Evolutionary conservation across 2,329 filamentous ascomycete genomes (phyloP).

Genomic region (Trichothecium sympodiale): DNA sequence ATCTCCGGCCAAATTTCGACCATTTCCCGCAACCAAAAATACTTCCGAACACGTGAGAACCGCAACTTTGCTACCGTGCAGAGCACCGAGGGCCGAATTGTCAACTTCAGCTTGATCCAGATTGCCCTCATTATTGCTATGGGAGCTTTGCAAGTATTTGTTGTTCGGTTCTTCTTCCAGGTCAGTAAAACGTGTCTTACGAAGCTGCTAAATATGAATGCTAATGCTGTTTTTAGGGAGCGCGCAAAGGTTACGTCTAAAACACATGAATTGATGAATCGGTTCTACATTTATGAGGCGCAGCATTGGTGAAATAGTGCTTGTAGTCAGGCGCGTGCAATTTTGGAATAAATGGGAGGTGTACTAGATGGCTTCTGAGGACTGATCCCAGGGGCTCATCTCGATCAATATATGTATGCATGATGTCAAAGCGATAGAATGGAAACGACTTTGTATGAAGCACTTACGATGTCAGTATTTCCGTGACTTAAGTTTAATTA

Average conservation of each 20-base stretch:
- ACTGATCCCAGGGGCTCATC: too few species aligned
- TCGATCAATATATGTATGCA: too few species aligned
- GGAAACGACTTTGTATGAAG: too few species aligned
- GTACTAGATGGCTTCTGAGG: constrained; percentile 14
- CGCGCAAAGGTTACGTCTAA: constrained; percentile 60
- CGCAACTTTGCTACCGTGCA: constrained; percentile 96
- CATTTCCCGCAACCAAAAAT: constrained; percentile 95
- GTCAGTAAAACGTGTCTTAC: constrained; percentile 26
- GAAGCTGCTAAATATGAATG: not conserved
- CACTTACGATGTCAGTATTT: too few species aligned
- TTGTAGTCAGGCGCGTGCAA: constrained; percentile 1
- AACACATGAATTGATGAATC: constrained; percentile 10
- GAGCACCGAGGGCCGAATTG: constrained; percentile 90
- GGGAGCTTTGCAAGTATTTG: constrained; percentile 92
- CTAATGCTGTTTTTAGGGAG: constrained; percentile 34
- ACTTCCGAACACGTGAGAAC: constrained; percentile 98
- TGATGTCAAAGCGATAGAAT: too few species aligned
- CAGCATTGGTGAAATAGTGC: constrained; percentile 14
- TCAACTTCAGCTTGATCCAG: constrained; percentile 95
- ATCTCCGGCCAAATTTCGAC: constrained; percentile 87
- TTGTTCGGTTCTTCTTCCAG: constrained; percentile 98
- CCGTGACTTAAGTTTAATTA: too few species aligned
- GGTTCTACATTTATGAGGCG: constrained; percentile 17
- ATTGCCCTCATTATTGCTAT: constrained; percentile 84
- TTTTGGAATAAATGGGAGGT: constrained; percentile 15